Evolutionary conservation across 495 filamentous ascomycete genomes (phyloP), one percentile per base, ranked within the genome.

Genomic region (Penicillium maclennaniae): DNA sequence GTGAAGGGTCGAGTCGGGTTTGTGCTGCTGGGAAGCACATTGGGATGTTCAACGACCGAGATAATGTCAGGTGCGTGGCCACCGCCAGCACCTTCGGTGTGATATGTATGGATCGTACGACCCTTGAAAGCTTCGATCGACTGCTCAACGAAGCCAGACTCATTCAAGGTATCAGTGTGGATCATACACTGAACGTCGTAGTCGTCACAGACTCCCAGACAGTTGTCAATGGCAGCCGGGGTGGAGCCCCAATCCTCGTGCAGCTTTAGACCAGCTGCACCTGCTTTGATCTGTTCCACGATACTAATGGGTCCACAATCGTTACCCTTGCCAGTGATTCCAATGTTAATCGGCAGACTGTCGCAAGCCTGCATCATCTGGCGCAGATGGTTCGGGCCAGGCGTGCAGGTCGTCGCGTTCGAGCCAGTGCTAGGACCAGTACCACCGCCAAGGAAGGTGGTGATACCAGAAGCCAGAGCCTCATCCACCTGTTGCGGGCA

Each of bases 21-120:
- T 0, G 93, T 98, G 44, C 84, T 89, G 14, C 86, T 90, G 8
- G 93, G 93, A 3, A 98, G 81, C 0, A 98, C 92, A 63, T 98
- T 95, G n/a, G 78, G 68, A 58, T 95, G 87, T 66, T 93, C 89
- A 20, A 97, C 93, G 0, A 98, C 91, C 25, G 79, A 83, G 67
- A 98, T 98, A 72, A 98, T 98, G 65, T 98, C 93, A 0, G 93
- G 93, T 0, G 93, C 95, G 68, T 98, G 93, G 3, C 93, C 93
- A 53, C 93, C 93, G 19, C 93, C 93, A 9, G 93, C 93, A 43
- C 93, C 93, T 69, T 98, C 93, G 39, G 95, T 97, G 73, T 98
- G 93, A 73, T 98, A 98, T 14, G 93, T 96, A 75, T 98, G 93
- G 60, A 98, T 96, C 6, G 91, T 88, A 50, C 93, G 88, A 63